Base-by-base conservation (phyloP, 2,329 filamentous ascomycete genomes). In the Cadophora gregata region DNA sequence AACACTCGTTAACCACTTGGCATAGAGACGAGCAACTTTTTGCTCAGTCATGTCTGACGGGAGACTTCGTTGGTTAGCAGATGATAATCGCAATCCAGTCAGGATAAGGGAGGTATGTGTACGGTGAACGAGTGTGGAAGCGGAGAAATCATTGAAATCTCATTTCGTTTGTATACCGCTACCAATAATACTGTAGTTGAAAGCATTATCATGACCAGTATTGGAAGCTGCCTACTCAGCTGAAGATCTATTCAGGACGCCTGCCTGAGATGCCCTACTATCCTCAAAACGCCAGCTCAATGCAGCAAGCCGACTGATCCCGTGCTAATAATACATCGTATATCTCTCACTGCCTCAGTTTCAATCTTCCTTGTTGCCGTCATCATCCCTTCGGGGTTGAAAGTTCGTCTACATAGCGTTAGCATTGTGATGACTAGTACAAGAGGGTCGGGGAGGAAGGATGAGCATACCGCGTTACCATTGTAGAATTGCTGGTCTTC, bases 401-500 rank as follows among this genome's bases (percentile, higher is more conserved):
- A 76, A 75, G 51, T 75, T 77, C n/a, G 74, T 66, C 75, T 76
- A 38, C 51, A 5, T 2, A 2, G 12, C 10, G 48, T 36, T 62
- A 71, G 65, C 33, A 33, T 53, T 2, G 1, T n/a, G 9, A 16
- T 6, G 5, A 5, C 14, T 31, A n/a, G 3, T 48, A 19, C 16
- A 1, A 25, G 31, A 24, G 55, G 19, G 33, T 12, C 7, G 33
- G 2, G 21, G 7, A 58, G 10, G 29, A 3, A 7, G 27, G 19
- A 12, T 45, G 8, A 25, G 70, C 73, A 79, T 82, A 94, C 92
- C 77, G 92, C 92, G 75, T 97, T 97, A 1, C 94, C 94, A 75
- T 97, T 97, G 76, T 97, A 97, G 56, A 96, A 86, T 75, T 96
- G 90, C 53, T 88, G 85, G 69, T 89, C 84, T 64, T 85, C 79